A percentile compares a stretch with the other conserved stretches of the same genome.
phyloP scores from a whole-genome alignment of 331 rosid species.

The Pyrus hybrid region DNA sequence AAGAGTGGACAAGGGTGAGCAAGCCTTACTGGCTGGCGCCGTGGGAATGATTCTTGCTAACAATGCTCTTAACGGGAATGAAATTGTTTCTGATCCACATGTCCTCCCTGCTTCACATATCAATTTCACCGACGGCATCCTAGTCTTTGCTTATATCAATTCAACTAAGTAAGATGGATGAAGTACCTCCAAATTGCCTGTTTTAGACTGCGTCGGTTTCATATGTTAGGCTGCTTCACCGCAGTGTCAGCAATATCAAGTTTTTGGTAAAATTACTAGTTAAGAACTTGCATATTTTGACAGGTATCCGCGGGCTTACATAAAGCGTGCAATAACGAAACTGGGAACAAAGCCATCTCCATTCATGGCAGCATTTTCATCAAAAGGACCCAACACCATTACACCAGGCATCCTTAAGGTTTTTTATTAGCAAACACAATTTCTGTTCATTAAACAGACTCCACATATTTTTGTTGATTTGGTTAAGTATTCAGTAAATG shows the following conservation, averaged over 20 bases:
- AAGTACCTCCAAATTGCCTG: neutral
- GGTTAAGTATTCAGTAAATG: neutral
- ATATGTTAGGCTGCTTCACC: neutral
- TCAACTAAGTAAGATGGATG: constrained; percentile 36
- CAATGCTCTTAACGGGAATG: constrained; percentile 20
- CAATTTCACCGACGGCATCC: constrained; percentile 35
- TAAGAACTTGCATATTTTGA: neutral
- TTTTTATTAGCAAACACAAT: neutral
- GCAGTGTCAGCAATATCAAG: neutral
- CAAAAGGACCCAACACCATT: constrained; percentile 68
- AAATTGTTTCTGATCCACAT: constrained; percentile 55
- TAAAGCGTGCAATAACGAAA: constrained; percentile 46
- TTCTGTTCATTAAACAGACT: neutral
- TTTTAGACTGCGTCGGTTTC: neutral
- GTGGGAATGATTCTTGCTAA: constrained; percentile 81
- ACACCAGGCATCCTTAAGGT: constrained; percentile 87
- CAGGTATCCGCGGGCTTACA: constrained; percentile 64
- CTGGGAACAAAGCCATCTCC: constrained; percentile 79
- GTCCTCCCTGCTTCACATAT: constrained; percentile 59
- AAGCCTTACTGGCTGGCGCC: constrained; percentile 61
- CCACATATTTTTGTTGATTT: neutral
- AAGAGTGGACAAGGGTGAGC: constrained; percentile 55
- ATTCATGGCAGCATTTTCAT: constrained; percentile 91
- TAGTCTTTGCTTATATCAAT: constrained; percentile 41
- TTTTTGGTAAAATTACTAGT: neutral